Base-by-base conservation (phyloP, 2,329 filamentous ascomycete genomes). In the Arachnopeziza araneosa region DNA sequence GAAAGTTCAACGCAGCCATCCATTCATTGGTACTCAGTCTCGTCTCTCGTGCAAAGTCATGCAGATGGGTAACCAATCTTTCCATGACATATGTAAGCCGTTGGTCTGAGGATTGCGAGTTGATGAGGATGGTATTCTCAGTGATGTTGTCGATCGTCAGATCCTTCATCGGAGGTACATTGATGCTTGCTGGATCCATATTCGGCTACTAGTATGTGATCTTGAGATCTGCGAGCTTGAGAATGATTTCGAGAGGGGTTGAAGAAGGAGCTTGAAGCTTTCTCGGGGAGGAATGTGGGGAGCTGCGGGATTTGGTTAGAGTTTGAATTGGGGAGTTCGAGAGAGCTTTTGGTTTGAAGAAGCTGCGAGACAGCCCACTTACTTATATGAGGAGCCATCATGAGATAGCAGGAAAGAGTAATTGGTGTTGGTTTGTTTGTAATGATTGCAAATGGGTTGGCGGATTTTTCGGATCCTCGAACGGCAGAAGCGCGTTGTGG, bases 31-130 rank as follows among this genome's bases (percentile, higher is more conserved):
- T 89, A 71, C 85, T 89, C 36, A 93, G 79, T 30, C 89, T 79
- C 1, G 89, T 93, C 74, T 93, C 90, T 58, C 89, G 82, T 5
- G 89, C 88, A 71, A 92, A 93, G 75, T 93, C 89, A 74, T 95
- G 90, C 1, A 93, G 77, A 74, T 95, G 90, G 14, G 84, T 83
- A 54, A 93, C 88, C 17, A 93, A 80, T 21, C 88, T 80, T 67
- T 89, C 83, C 71, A 93, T 82, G 52, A 95, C 73, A 72, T 90
- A 93, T 63, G 83, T 87, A 63, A 90, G 76, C 22, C 90, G 82
- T 23, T 80, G 77, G 68, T 91, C 80, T 10, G 78, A 71, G 68
- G 84, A 83, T 76, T 87, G 83, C 10, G 87, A 88, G 76, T 93
- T 93, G 74, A 92, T 91, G 52, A 80, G 78, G 70, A 88, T 80